Base-by-base conservation (phyloP, 495 filamentous ascomycete genomes). In the Neurospora sp. region DNA sequence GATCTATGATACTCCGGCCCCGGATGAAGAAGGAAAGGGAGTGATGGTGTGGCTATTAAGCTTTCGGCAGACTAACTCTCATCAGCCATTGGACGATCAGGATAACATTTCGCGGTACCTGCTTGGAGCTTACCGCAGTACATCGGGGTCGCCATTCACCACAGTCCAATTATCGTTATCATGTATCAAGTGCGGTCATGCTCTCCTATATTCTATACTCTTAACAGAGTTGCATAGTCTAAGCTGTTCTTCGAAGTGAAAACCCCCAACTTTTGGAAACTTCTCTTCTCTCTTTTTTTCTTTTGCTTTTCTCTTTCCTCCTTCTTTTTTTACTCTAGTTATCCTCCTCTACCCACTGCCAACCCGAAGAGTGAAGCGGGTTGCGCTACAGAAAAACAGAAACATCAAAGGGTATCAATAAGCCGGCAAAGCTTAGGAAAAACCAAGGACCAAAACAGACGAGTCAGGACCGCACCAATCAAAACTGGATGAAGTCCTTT, bases 401-500 rank as follows among this genome's bases (percentile, higher is more conserved):
- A 71, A 71, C 38, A 43, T 72, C 39, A 69, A 71, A 48, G 78
- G 77, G 72, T 80, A 78, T 77, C 73, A 71, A 69, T 59, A 69
- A 62, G 71, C 73, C 70, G 5, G 38, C 39, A 54, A 71, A 28
- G 62, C 37, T 31, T 74, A 71, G 70, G 69, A 21, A 72, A 37
- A 31, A 70, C 48, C 42, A 69, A 48, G 31, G n/a, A 69, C 45
- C 38, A 43, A 39, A 39, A 45, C 71, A 43, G 62, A 28, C 48
- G 34, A 34, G 28, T 15, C 10, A 72, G 39, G 69, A 37, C 24
- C 43, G 19, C 72, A 74, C 28, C 71, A 82, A 59, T 82, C 77
- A 82, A 54, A 86, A 81, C 39, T 78, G 78, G 77, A 86, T 86
- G 75, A 82, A 86, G 75, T 87, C 85, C 78, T 79, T 80, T 72